phyloP scores from a whole-genome alignment of 768 basidiomycete species.

The Kwoniella newhampshirensis region DNA sequence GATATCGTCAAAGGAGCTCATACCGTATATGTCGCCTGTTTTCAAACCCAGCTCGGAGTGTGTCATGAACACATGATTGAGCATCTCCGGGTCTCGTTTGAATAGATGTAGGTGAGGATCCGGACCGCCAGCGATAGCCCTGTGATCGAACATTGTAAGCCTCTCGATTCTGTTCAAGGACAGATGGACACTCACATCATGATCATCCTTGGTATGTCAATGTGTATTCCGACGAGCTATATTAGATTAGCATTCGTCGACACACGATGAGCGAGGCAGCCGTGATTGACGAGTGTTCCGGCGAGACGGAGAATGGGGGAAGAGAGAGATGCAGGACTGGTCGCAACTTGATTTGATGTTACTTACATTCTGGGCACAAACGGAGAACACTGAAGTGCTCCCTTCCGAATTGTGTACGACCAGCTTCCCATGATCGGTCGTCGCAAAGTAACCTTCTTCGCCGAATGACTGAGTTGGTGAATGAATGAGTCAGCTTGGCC shows the following conservation, averaged over 20 bases:
- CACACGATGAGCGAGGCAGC: too few species aligned
- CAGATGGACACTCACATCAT: conserved; percentile 41
- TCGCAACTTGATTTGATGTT: too few species aligned
- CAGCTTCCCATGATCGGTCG: conserved; percentile 39
- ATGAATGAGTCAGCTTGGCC: too few species aligned
- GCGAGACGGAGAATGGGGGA: too few species aligned
- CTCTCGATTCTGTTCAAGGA: too few species aligned
- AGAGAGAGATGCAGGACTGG: background rate
- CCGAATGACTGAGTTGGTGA: conserved; percentile 9
- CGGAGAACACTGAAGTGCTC: conserved; percentile 8
- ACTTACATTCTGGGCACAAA: conserved; percentile 30
- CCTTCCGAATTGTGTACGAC: conserved; percentile 26
- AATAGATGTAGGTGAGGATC: conserved; percentile 39
- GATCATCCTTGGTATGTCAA: conserved; percentile 31
- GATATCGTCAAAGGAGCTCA: conserved; percentile 33
- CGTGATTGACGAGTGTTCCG: too few species aligned
- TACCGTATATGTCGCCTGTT: conserved; percentile 24
- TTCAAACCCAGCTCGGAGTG: conserved; percentile 28
- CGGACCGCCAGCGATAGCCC: conserved; percentile 30
- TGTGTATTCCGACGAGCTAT: conserved; percentile 37
- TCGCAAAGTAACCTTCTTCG: conserved; percentile 27
- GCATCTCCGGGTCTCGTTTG: conserved; percentile 23
- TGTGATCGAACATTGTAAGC: too few species aligned
- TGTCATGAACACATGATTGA: conserved; percentile 20
- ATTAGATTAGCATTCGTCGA: background rate